Base-by-base conservation (phyloP, 2,329 filamentous ascomycete genomes). In the Penicillium brasilianum region DNA sequence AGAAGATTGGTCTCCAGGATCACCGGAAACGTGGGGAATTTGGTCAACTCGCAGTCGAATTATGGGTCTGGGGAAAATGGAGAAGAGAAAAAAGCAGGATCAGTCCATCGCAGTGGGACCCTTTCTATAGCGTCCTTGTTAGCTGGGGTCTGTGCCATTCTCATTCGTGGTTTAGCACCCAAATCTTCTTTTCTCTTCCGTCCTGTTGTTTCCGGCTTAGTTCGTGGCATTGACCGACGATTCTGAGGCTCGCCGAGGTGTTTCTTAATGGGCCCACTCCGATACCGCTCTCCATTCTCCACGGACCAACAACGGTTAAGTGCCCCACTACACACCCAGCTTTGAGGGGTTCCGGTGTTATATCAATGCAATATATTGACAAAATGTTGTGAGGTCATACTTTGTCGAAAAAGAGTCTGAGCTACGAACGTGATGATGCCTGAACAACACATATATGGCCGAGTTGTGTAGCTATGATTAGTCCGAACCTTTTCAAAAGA, bases 41-140 rank as follows among this genome's bases (percentile, higher is more conserved):
- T 7, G 16, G 44, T 16, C 7, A 48, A n/a, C 16, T 30, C 44
- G 7, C 25, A 48, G 44, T 28, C 14, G 44, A 28, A n/a, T n/a
- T 28, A 48, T 48, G 44, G 44, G 25, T 48, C 44, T 48, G 44
- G 44, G 25, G 44, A 48, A 28, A 48, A 48, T n/a, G 28, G 44
- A 48, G 25, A 48, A 48, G 44, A 48, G 7, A 48, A 30, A 30
- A 30, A 14, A n/a, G 44, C n/a, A 28, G 28, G 25, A n/a, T 30
- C 10, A 48, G 44, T 30, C 6, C 7, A 9, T 28, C 4, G 22
- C 44, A 48, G 44, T 48, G 44, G 22, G 44, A 48, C 44, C 44
- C 44, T 48, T 48, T 30, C 44, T 48, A 48, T 30, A 48, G 22
- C n/a, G 25, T 48, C 22, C 22, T 48, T 30, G 44, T 30, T 48